Evolutionary conservation across 805 yeast genomes (phyloP).

Genomic region (Saturnispora hagleri): DNA sequence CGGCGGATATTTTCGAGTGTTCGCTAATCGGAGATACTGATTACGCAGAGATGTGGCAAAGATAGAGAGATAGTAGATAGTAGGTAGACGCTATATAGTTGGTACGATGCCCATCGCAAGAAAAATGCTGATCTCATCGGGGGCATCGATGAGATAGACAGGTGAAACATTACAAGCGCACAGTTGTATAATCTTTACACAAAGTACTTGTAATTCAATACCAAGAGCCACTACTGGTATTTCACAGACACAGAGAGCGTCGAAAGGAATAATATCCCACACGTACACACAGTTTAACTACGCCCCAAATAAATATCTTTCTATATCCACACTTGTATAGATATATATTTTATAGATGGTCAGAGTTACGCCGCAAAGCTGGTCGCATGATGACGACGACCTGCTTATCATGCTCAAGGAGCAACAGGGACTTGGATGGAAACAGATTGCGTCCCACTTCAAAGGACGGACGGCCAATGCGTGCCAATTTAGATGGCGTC

Average conservation of each 20-base stretch:
- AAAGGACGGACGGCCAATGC: slow-evolving; percentile 79
- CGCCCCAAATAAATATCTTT: not conserved
- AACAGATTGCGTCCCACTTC: slow-evolving; percentile 74
- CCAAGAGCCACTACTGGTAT: too few species aligned
- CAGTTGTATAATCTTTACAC: too few species aligned
- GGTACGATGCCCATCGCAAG: slow-evolving; percentile 1
- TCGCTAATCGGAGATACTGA: not conserved
- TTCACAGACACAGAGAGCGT: too few species aligned
- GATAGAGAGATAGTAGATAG: not conserved
- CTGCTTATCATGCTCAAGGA: slow-evolving; percentile 69
- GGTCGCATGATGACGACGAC: slow-evolving; percentile 75
- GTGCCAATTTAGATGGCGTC: slow-evolving; percentile 83
- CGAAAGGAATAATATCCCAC: too few species aligned
- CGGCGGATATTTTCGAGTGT: not conserved
- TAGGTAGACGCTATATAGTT: not conserved
- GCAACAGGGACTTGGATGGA: slow-evolving; percentile 78
- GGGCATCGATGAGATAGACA: not conserved
- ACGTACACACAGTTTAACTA: too few species aligned
- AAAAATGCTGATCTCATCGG: not conserved
- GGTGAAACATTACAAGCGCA: not conserved
- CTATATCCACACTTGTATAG: not conserved
- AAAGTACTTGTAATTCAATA: too few species aligned
- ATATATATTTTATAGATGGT: not conserved
- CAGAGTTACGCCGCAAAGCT: slow-evolving; percentile 31
- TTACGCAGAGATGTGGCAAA: not conserved